Evolutionary conservation across 192 early-diverging fungal species (phyloP).

Genomic region (Kappamyces sp.): DNA sequence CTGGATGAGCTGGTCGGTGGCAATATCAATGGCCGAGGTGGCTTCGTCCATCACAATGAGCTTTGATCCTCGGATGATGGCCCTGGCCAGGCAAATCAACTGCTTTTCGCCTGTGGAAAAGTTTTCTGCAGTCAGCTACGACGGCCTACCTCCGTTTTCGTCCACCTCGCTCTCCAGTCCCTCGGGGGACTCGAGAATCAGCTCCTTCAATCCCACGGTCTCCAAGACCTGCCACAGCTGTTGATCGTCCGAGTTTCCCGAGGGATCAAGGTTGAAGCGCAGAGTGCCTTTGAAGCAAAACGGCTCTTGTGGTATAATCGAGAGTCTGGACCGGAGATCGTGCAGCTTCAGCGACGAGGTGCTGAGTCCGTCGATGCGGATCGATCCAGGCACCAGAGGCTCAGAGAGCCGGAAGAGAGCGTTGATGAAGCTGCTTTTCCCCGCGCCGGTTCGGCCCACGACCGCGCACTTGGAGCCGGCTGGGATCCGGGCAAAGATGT

Average conservation of each 20-base stretch:
- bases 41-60: conserved; percentile 40
- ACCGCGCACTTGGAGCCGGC: conserved; percentile 71
- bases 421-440: conserved; percentile 61
- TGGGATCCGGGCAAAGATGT: conserved; percentile 55
- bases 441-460: conserved; percentile 81
- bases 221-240: conserved; percentile 65
- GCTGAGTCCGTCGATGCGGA: conserved; percentile 63
- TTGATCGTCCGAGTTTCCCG: conserved; percentile 50
- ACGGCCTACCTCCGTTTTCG: conserved; percentile 53
- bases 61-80: conserved; percentile 53
- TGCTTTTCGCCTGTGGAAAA: conserved; percentile 77
- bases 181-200: conserved; percentile 10
- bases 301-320: conserved; percentile 64
- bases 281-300: conserved; percentile 61
- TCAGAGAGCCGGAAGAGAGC: conserved; percentile 71
- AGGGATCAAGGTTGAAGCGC: conserved; percentile 73
- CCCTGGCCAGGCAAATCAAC: conserved; percentile 70
- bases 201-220: conserved; percentile 42
- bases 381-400: conserved; percentile 40
- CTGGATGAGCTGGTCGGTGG: conserved; percentile 27
- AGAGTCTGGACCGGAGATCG: conserved; percentile 48
- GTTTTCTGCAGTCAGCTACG: conserved; percentile 36
- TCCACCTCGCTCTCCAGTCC: conserved; percentile 70
- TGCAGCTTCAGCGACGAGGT: conserved; percentile 50
- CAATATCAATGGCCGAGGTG: conserved; percentile 27